Conservation (phyloP, 305 asterid species). For the Fraxinus latifolia region DNA sequence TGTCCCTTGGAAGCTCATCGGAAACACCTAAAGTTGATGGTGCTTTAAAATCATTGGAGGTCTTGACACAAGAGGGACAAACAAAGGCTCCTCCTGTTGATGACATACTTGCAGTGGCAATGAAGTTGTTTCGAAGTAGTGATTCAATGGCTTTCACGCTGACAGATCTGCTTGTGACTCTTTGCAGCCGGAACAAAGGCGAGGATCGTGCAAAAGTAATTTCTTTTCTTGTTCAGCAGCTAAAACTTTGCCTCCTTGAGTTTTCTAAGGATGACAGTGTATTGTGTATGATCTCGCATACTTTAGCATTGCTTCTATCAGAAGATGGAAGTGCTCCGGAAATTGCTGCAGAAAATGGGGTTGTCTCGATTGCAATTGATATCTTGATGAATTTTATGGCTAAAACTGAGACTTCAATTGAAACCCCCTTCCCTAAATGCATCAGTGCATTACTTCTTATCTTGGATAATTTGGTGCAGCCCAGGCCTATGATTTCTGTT, state of each 20-base stretch:
- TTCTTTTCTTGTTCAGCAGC: constrained; percentile 78
- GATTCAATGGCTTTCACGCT: constrained; percentile 81
- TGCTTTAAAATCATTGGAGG: constrained; percentile 61
- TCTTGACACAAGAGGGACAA: constrained; percentile 59
- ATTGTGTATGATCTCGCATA: constrained; percentile 77
- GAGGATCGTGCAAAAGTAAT: constrained; percentile 77
- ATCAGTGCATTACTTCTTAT: constrained; percentile 84
- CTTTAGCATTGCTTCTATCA: constrained; percentile 78
- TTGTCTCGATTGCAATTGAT: constrained; percentile 61
- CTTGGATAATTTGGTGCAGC: constrained; percentile 84
- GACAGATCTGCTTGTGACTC: constrained; percentile 85
- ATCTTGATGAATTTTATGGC: constrained; percentile 67
- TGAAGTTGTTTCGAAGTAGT: constrained; percentile 73
- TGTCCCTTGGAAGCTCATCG: constrained; percentile 88
- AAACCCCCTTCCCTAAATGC: constrained; percentile 69
- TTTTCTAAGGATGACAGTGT: constrained; percentile 64
- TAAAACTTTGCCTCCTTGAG: constrained; percentile 77
- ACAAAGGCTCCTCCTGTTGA: constrained; percentile 77
- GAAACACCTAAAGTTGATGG: constrained; percentile 79
- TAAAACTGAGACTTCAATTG: constrained; percentile 52
- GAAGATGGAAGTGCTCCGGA: constrained; percentile 80
- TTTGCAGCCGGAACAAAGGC: constrained; percentile 79
- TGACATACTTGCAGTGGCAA: constrained; percentile 67
- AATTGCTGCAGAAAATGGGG: constrained; percentile 64
- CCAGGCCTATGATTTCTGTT: constrained; percentile 57